Base-by-base conservation (phyloP, 2,329 filamentous ascomycete species). In the Penicillium hordei region DNA sequence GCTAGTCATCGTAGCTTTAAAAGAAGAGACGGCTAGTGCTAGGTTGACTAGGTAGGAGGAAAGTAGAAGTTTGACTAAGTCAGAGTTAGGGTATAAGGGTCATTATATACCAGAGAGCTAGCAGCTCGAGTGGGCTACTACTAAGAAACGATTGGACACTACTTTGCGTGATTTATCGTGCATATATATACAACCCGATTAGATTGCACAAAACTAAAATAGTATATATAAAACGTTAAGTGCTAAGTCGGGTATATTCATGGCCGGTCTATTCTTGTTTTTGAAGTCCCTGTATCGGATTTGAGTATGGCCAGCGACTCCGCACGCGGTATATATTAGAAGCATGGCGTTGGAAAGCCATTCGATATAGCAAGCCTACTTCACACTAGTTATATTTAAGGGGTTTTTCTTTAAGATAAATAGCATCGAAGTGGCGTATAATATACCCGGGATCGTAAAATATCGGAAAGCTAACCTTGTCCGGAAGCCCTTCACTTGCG, bases 341-440 rank as follows among this genome's bases (percentile, higher is more conserved):
- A 29, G 59, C 44, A 49, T 61, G 44, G 44, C 59, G 59, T 34
- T 58, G 39, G 59, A 58, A 60, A 25, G 51, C 59, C 44, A 61
- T 58, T 43, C 33, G 31, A 58, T 61, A 44, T 27, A 61, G 29
- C 40, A 60, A 44, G 34, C 23, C 33, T 23, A 57, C 54, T 48
- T 61, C 55, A 42, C 52, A 58, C 48, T 33, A 61, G 29, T 56
- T 58, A 29, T 3, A n/a, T 8, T 36, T 36, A 2, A 36, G 34
- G 8, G 15, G 34, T 8, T 36, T 1, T 9, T 36, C 34, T 36
- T 36, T 17, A 8, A 36, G 15, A 9, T 36, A 5, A n/a, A n/a
- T 36, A 4, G 34, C 6, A n/a, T 36, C 34, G 2, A 36, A 36
- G 34, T 36, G 34, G 34, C 34, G 34, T 3, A 15, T 39, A 21